phyloP scores from a whole-genome alignment of 768 basidiomycete species.

The Lactarius trivialis region DNA sequence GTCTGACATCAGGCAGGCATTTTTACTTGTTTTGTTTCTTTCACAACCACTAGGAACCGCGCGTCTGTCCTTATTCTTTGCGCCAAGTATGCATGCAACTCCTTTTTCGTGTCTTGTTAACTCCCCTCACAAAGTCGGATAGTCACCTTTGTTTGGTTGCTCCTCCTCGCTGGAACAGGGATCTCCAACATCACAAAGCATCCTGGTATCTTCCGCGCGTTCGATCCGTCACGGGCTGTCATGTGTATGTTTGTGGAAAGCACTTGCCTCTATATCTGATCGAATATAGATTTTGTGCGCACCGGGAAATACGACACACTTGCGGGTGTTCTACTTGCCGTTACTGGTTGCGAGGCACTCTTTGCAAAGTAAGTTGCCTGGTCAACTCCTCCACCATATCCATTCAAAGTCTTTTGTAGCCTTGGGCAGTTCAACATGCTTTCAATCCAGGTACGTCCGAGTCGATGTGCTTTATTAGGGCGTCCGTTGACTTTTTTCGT shows the following conservation, averaged over 20 bases:
- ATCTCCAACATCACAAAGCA: slow-evolving; percentile 48
- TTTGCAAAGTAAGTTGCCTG: slow-evolving; percentile 49
- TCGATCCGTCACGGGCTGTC: slow-evolving; percentile 60
- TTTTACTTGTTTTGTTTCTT: slow-evolving; percentile 53
- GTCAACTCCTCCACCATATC: not conserved
- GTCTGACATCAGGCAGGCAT: slow-evolving; percentile 31
- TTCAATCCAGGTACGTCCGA: slow-evolving; percentile 44
- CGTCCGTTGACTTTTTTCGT: not conserved
- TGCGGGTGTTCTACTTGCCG: slow-evolving; percentile 53
- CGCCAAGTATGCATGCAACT: slow-evolving; percentile 38
- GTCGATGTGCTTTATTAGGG: not conserved
- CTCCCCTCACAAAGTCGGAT: not conserved
- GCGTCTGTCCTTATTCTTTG: slow-evolving; percentile 43
- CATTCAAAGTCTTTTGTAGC: slow-evolving; percentile 28
- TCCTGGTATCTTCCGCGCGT: slow-evolving; percentile 58
- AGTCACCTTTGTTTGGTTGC: slow-evolving; percentile 55
- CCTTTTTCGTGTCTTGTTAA: not conserved
- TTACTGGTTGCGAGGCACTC: slow-evolving; percentile 65
- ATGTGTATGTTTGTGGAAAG: slow-evolving; percentile 36
- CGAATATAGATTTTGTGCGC: slow-evolving; percentile 50
- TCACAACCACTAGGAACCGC: slow-evolving; percentile 56
- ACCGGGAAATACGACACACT: slow-evolving; percentile 56
- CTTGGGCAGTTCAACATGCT: slow-evolving; percentile 61
- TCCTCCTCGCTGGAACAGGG: slow-evolving; percentile 45
- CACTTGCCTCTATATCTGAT: not conserved